Base-by-base conservation (phyloP, 2,329 filamentous ascomycete species). In the Talaromyces sp. region DNA sequence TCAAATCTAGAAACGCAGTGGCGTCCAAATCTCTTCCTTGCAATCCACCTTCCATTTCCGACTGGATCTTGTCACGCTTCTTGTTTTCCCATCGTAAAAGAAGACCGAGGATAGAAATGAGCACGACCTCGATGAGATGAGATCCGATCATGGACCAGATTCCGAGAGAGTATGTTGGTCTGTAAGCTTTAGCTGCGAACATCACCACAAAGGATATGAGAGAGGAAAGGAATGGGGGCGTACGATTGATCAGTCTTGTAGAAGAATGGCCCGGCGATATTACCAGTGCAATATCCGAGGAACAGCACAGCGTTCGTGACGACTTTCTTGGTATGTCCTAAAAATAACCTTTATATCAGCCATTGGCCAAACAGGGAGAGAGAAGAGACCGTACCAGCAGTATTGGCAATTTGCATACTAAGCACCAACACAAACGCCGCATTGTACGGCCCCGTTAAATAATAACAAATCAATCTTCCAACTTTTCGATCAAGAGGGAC, bases 261-360 rank as follows among this genome's bases (percentile, higher is more conserved):
- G 74, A 88, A 87, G 72, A 87, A 87, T 0, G 86, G 86, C 0
- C 85, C 83, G 3, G 80, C 81, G 46, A 88, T 85, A 67, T 88
- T 87, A 5, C 85, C 85, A 1, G 82, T 79, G 67, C 84, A 86
- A 62, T 84, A 84, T 0, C 83, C 84, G 9, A 87, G 76, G 74
- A 85, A 87, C 1, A 86, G 77, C 62, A 85, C 81, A 1, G 83
- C 84, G 23, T 85, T 86, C n/a, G 84, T 85, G 28, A 87, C 82
- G 52, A 87, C 84, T 69, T 88, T 86, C 70, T 87, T 87, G 1
- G 84, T 86, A 65, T 86, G 83, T 0, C 84, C 84, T 64, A 68
- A 21, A 61, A 23, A 12, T 7, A 21, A 44, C 25, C 23, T 21
- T 21, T 18, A 11, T 18, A 21, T 54, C 8, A 54, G 28, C 11